Base-by-base conservation (phyloP, 2,329 filamentous ascomycete genomes). In the Pleochaeta shiraiana region DNA sequence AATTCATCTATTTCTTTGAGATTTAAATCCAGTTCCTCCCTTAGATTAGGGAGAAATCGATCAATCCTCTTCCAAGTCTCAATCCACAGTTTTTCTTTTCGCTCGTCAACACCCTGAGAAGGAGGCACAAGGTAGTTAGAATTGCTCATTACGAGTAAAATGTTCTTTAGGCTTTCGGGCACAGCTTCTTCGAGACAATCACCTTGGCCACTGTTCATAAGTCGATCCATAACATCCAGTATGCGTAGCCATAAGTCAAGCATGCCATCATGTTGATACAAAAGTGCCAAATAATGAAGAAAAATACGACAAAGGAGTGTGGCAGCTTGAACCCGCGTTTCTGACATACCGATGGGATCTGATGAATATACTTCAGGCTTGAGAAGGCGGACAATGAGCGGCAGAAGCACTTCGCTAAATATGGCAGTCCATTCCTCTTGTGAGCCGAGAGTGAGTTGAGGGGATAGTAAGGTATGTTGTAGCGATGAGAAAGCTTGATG, bases 271-370 rank as follows among this genome's bases (percentile, higher is more conserved):
- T 89, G 91, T 69, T 90, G 85, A 4, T 86, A 87, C 31, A 96
- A 79, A 43, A 92, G 78, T 1, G 92, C 88, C 2, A 97, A 79
- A 73, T 96, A 97, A 73, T 95, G 91, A 66, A 98, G 75, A 75
- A 96, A 98, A 2, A 96, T 92, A 74, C 95, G 96, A 78, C 89
- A 95, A 16, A 98, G 80, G 62, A 98, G 78, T 11, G 89, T 95
- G 0, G 92, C 89, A 0, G 89, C 89, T 71, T 96, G 89, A 0
- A 97, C 88, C 53, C 93, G 81, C 63, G 93, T 97, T 74, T 97
- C 92, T 68, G 88, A 88, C 93, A 98, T 98, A 43, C 93, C 93
- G 39, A 87, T 79, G 0, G 89, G 87, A 73, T 98, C 93, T 1
- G 87, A 87, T 64, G 91, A 90, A 73, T 95, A 96, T 11, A 96